Evolutionary conservation across 306 rosid species (phyloP).

Genomic region (Lupinus albus): DNA sequence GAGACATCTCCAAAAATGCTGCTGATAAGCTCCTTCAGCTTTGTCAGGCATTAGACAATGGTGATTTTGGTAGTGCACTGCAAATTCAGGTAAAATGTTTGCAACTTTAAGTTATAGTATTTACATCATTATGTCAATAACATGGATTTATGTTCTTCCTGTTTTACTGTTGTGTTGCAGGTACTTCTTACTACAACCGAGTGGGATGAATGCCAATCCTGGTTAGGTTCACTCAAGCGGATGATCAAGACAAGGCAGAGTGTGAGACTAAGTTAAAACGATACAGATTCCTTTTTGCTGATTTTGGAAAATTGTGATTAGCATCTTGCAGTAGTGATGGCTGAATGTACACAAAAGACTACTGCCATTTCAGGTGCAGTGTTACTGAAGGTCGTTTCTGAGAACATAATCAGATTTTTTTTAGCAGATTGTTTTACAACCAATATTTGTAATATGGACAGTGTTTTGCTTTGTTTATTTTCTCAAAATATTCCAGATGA

Average conservation of each 20-base stretch:
- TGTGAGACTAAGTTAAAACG: conserved; percentile 66
- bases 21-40: conserved; percentile 87
- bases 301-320: conserved; percentile 43
- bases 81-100: conserved; percentile 71
- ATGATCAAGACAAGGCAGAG: conserved; percentile 98
- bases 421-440: conserved; percentile 43
- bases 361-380: conserved; percentile 56
- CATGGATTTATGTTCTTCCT: conserved; percentile 23
- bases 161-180: conserved; percentile 46
- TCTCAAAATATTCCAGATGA: conserved; percentile 46
- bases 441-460: conserved; percentile 55
- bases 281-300: conserved; percentile 38
- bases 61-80: conserved; percentile 76
- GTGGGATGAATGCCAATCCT: conserved; percentile 99
- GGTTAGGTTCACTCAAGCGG: conserved; percentile 94
- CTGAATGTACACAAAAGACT: conserved; percentile 57
- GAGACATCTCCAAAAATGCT: conserved; percentile 92
- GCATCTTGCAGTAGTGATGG: conserved; percentile 44
- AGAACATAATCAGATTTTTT: conserved; percentile 44
- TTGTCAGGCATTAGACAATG: conserved; percentile 83
- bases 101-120: conserved; percentile 15
- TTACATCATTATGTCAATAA: neutral
- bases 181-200: conserved; percentile 90
- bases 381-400: conserved; percentile 61
- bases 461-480: conserved; percentile 41